Conservation (phyloP, 2,329 filamentous ascomycete genomes). For the Aspergillus felis region DNA sequence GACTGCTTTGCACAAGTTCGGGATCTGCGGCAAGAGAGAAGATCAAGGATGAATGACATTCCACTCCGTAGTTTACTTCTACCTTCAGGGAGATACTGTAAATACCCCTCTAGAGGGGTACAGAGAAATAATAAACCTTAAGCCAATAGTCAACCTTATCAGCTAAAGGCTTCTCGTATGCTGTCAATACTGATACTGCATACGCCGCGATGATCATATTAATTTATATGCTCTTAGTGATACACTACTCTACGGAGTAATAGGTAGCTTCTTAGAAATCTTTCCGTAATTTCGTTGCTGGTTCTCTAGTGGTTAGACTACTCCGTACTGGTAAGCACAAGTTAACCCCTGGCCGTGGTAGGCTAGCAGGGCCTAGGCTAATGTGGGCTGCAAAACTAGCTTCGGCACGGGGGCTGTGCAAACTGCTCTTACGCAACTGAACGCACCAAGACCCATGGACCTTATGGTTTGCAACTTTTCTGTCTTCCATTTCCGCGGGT, state of each 20-base stretch:
- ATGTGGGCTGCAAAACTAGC: conserved; percentile 19
- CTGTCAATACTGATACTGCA: background rate
- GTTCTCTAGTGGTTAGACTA: no score
- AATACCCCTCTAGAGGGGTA: background rate
- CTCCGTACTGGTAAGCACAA: background rate
- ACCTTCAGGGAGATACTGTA: background rate
- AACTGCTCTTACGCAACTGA: conserved; percentile 23
- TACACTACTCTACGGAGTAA: no score
- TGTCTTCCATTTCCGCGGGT: background rate
- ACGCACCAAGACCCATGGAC: background rate
- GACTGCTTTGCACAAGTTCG: background rate
- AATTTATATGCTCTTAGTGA: background rate
- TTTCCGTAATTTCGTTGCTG: no score
- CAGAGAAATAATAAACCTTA: background rate
- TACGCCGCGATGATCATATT: background rate
- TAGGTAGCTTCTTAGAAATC: no score
- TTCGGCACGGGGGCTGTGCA: conserved; percentile 25
- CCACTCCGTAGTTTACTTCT: background rate
- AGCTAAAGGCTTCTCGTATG: background rate
- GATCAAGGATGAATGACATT: conserved; percentile 12
- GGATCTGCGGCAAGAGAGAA: conserved; percentile 17
- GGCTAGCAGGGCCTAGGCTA: conserved; percentile 4
- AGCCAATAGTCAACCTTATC: background rate
- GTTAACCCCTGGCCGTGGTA: background rate
- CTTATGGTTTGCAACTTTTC: background rate